Conservation (phyloP, 208 protist species). For the Acanthamoeba triangularis region DNA sequence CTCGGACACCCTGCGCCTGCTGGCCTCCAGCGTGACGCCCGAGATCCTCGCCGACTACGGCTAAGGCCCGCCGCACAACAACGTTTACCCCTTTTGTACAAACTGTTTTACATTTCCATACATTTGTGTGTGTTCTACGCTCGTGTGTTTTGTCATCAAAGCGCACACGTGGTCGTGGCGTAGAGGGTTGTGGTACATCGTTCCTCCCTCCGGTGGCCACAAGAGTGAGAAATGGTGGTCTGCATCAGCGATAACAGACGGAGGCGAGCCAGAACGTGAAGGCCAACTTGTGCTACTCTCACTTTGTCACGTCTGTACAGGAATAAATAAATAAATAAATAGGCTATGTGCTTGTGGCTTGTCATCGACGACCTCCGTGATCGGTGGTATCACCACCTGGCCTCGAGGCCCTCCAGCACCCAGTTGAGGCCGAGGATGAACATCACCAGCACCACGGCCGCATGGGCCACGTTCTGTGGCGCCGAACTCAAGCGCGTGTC, state of each 20-base stretch:
- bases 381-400: not conserved
- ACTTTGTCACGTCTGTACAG: too few species aligned
- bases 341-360: not conserved
- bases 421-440: slow-evolving; percentile 57
- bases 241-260: too few species aligned
- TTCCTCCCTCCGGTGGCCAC: too few species aligned
- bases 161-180: too few species aligned
- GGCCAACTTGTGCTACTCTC: too few species aligned
- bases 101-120: not conserved
- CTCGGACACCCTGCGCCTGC: not conserved
- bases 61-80: not conserved
- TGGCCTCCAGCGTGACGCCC: not conserved
- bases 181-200: too few species aligned
- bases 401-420: not conserved
- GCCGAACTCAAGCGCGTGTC: slow-evolving; percentile 1
- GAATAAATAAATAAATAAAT: not conserved
- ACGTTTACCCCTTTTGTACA: not conserved
- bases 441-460: not conserved
- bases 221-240: too few species aligned
- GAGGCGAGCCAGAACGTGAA: too few species aligned
- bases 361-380: too few species aligned
- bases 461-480: slow-evolving; percentile 29
- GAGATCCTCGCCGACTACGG: slow-evolving; percentile 46
- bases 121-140: too few species aligned
- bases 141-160: too few species aligned